phyloP scores from a whole-genome alignment of 176 grass and related monocot species.

The Chloris gayana region DNA sequence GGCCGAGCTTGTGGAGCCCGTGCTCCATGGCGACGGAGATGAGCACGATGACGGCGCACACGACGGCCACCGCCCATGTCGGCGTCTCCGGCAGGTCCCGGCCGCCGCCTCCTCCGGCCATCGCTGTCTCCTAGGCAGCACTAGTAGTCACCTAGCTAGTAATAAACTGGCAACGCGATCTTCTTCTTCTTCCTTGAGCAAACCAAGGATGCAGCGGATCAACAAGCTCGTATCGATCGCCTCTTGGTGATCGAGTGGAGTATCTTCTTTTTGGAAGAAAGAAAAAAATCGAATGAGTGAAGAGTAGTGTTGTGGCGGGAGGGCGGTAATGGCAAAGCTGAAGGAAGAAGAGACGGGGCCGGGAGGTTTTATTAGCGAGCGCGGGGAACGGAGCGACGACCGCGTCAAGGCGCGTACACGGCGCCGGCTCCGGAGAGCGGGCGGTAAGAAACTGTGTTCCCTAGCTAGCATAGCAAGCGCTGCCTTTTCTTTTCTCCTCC shows the following conservation, averaged over 20 bases:
- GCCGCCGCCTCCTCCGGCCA: conserved; percentile 33
- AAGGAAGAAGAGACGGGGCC: too few relatives aligned
- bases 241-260: too few relatives aligned
- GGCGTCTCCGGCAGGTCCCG: conserved; percentile 56
- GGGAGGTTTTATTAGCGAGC: conserved; percentile 9
- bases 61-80: conserved; percentile 79
- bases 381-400: not conserved
- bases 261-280: too few relatives aligned
- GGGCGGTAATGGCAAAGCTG: too few relatives aligned
- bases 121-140: not conserved
- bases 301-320: too few relatives aligned
- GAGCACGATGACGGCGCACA: conserved; percentile 61
- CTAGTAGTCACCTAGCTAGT: not conserved
- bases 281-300: too few relatives aligned
- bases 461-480: too few relatives aligned
- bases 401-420: conserved; percentile 32
- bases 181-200: not conserved
- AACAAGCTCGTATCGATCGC: too few relatives aligned
- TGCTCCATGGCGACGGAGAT: conserved; percentile 76
- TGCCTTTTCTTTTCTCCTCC: too few relatives aligned
- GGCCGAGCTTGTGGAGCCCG: conserved; percentile 62
- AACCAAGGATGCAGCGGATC: too few relatives aligned
- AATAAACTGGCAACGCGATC: not conserved
- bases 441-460: too few relatives aligned
- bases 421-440: not conserved